Evolutionary conservation across 2,329 filamentous ascomycete species (phyloP), one percentile per base, ranked within the genome.

Genomic region (Stachybotrys echinatus): DNA sequence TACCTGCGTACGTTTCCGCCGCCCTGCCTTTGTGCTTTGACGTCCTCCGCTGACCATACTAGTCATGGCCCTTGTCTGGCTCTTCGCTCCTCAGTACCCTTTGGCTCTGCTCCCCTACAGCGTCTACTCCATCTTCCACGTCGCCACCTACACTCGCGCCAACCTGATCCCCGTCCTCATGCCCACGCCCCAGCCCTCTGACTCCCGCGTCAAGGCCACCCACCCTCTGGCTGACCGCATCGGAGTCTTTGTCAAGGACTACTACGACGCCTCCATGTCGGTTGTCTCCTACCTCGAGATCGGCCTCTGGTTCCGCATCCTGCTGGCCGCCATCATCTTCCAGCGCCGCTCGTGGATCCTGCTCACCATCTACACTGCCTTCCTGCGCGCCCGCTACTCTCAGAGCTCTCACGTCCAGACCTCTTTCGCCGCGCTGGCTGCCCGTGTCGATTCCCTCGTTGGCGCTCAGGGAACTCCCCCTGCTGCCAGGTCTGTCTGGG

Each of bases 61-160:
- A 95, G 92, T 83, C 61, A 92, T 97, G 88, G 91, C 92, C 50
- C 79, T 97, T 54, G 83, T 97, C 62, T 99, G 94, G 94, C 88
- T 99, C 61, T 87, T 92, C 72, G 85, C 87, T 54, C 88, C 89
- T 60, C 92, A 96, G 74, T 87, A 95, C 63, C 85, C 90, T 37
- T 80, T 96, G 61, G 94, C 94, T 50, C 82, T 99, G 63, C 83
- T 96, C 50, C 94, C 94, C 23, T 99, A 96, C 75, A 86, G 85
- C 61, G 89, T 99, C 71, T 99, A 97, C 82, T 97, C 92, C 52
- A 73, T 97, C 71, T 99, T 99, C 85, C 94, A 99, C 74, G 91
- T 97, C 60, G 89, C 92, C 54, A 97, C 94, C 57, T 99, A 99
- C 75, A 89, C 88, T 58, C 91, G 94, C 69, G 88, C 88, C 68